phyloP scores from a whole-genome alignment of 495 filamentous ascomycete genomes.

The Penicillium dipodomyicola region DNA sequence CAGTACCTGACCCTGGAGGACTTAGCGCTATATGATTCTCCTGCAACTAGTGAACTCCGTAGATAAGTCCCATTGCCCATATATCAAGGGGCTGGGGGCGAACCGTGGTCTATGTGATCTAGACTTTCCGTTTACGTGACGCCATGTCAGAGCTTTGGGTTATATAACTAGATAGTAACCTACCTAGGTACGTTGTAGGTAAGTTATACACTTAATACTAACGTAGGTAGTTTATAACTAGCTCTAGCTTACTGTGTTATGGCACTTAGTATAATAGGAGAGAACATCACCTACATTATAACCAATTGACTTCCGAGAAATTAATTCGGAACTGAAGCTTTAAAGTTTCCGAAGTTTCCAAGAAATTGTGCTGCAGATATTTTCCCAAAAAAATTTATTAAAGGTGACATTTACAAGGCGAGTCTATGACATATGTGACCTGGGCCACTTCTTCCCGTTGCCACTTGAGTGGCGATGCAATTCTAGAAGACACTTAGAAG shows the following conservation, averaged over 20 bases:
- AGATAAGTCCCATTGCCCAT: background rate
- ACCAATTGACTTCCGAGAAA: too few relatives aligned
- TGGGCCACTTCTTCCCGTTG: background rate
- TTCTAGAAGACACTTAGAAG: constrained; percentile 39
- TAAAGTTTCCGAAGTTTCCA: too few relatives aligned
- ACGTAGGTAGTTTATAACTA: background rate
- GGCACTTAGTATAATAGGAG: too few relatives aligned
- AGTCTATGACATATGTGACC: constrained; percentile 7
- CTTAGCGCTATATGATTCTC: background rate
- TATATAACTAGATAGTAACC: background rate
- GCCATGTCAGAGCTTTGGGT: background rate
- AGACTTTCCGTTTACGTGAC: background rate
- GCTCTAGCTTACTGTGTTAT: too few relatives aligned
- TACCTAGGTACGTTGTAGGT: background rate
- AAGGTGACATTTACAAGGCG: background rate
- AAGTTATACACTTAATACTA: background rate
- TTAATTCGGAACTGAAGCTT: too few relatives aligned
- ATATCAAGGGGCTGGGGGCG: background rate
- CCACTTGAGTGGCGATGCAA: constrained; percentile 12
- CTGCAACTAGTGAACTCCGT: too few relatives aligned
- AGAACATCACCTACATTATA: too few relatives aligned
- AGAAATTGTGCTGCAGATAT: too few relatives aligned
- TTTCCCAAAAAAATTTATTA: background rate
- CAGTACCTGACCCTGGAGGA: constrained; percentile 9
- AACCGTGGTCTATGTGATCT: constrained; percentile 1